Evolutionary conservation across 1,284 basidiomycete species (phyloP).

Genomic region (Sporisorium exsertum): DNA sequence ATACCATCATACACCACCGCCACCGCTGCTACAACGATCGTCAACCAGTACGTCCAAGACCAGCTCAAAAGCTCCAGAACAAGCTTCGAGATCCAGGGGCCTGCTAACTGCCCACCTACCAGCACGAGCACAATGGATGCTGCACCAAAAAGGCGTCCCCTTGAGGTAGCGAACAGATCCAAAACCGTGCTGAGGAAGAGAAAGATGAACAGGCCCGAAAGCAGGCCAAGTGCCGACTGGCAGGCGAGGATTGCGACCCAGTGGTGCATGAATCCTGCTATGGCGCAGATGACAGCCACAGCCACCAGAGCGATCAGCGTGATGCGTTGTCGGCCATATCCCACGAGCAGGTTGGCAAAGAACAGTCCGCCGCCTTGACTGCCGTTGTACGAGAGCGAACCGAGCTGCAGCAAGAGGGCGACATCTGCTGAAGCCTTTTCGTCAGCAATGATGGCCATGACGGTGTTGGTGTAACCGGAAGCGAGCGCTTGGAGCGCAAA

Average conservation of each 20-base stretch:
- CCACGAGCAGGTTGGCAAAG: conserved; percentile 36
- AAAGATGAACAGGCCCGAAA: conserved; percentile 35
- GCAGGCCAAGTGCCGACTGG: conserved; percentile 24
- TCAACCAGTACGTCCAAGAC: conserved; percentile 57
- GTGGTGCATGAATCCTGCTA: conserved; percentile 44
- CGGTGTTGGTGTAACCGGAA: conserved; percentile 48
- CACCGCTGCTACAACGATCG: conserved; percentile 36
- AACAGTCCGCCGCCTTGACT: conserved; percentile 50
- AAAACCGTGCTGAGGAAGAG: conserved; percentile 32
- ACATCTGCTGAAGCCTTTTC: conserved; percentile 4
- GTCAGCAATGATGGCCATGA: conserved; percentile 19
- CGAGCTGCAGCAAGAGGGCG: conserved; percentile 17
- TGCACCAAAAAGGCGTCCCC: conserved; percentile 27
- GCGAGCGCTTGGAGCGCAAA: conserved; percentile 49
- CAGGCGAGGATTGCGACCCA: conserved; percentile 22
- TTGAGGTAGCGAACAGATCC: conserved; percentile 45
- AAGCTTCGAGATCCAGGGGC: conserved; percentile 53
- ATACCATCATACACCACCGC: conserved; percentile 38
- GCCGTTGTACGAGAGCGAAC: conserved; percentile 40
- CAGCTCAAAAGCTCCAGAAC: conserved; percentile 28
- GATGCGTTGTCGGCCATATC: conserved; percentile 39
- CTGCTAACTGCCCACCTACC: conserved; percentile 32
- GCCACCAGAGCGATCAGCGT: conserved; percentile 27
- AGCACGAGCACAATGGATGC: conserved; percentile 23
- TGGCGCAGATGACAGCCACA: conserved; percentile 26